Evolutionary conservation across 116 monocot species (phyloP).

Genomic region (Dioscorea cayenensis): DNA sequence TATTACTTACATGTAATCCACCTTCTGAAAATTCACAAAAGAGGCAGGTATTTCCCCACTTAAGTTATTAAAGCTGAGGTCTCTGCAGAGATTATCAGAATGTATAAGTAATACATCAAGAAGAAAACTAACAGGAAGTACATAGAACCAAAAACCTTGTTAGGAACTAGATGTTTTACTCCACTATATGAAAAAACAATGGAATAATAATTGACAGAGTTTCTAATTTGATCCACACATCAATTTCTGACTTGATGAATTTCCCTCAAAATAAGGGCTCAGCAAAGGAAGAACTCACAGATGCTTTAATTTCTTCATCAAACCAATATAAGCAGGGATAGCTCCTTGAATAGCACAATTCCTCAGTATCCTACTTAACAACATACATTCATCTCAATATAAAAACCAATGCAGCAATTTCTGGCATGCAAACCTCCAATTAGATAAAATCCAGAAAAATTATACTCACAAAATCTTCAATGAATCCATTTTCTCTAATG

Average conservation of each 20-base stretch:
- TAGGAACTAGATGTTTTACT: neutral
- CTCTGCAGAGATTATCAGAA: constrained; percentile 25
- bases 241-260: neutral
- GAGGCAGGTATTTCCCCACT: constrained; percentile 57
- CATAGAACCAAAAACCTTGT: neutral
- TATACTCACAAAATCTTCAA: constrained; percentile 51
- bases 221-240: neutral
- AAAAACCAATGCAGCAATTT: neutral
- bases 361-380: constrained; percentile 47
- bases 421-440: neutral
- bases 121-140: neutral
- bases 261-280: neutral
- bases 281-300: constrained; percentile 36
- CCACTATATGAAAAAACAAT: neutral
- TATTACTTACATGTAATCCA: constrained; percentile 49
- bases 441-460: neutral
- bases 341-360: constrained; percentile 64
- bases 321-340: constrained; percentile 51
- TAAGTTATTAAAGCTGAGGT: constrained; percentile 70
- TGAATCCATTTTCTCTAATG: constrained; percentile 39
- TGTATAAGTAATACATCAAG: neutral
- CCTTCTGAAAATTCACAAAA: constrained; percentile 31
- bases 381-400: neutral
- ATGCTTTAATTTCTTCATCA: constrained; percentile 37
- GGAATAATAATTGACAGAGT: neutral